Evolutionary conservation across 1,284 basidiomycete species (phyloP), one percentile per base, ranked within the genome.

Genomic region (Rhizoctonia solani): DNA sequence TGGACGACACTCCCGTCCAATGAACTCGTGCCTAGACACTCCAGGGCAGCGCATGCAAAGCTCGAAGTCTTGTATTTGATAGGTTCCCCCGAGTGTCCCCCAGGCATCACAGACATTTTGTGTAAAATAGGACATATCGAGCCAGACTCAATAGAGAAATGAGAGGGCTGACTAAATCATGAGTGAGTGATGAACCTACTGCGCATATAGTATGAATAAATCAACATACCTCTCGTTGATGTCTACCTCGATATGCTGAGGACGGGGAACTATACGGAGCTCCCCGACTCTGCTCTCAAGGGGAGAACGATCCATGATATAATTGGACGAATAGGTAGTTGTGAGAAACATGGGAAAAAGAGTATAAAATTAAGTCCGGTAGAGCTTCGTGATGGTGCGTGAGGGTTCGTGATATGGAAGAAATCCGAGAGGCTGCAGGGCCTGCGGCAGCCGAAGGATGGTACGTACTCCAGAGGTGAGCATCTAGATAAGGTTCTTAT

Each of bases 381-480:
- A 34, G 11, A 34, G 32, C 32, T 34, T 34, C 56, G 56, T 61
- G 56, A 61, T 34, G 32, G 50, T 53, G 14, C 56, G 46, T 23
- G 29, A 46, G 41, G 32, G 50, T 53, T 53, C 56, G 46, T 23
- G 46, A 34, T 34, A 34, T n/a, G 32, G 32, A 34, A 11, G 32
- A 34, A 34, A 46, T 37, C 29, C 21, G 23, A 41, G 44, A 42
- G 25, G 39, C 58, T 61, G 47, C 59, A 34, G 44, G 25, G 30
- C 49, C 59, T 25, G 49, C 78, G 78, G 54, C 23, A 39, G 13
- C 32, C 13, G 37, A 47, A 0, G 13, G 30, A 14, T 27, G 16
- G n/a, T 4, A 23, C 8, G 58, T 53, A 29, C 3, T 14, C 29
- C 4, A 32, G 32, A 21, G 11, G 29, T 19, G 32, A 8, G 54